Base-by-base conservation (phyloP, 805 yeast genomes). In the Spencermartinsiella europaea region DNA sequence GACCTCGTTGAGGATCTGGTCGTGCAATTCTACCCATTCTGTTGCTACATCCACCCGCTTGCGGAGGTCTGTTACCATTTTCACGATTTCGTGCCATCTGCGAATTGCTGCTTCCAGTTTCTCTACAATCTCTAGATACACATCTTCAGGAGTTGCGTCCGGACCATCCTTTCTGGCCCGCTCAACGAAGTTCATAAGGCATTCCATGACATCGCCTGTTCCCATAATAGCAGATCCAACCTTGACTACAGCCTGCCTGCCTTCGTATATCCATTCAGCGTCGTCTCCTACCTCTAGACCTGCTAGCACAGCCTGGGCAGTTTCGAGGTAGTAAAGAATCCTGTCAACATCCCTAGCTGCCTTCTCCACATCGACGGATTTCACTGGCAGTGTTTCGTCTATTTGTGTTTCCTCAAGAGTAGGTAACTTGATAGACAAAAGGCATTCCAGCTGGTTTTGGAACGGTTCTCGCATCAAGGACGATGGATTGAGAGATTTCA, bases 21-120 rank as follows among this genome's bases (percentile, higher is more conserved):
- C 54, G 40, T 60, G 45, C 21, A 59, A 39, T 16, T 59, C 63
- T 21, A 51, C 54, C 60, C 61, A 59, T 34, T 59, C 63, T 7
- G 49, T 49, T 17, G 63, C 59, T 5, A 59, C 42, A 35, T 51
- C 54, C 19, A 59, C 50, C 41, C 51, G 58, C 3, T 38, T 34
- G 4, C 56, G 41, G 19, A 59, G 39, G 1, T 20, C 34, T 12
- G 44, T 42, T 12, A 54, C 40, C 35, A 46, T 34, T 10, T 42
- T 45, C 31, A 52, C 27, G 16, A 54, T 50, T 19, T 53, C 47
- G 22, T 45, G 51, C 62, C 58, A 58, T 34, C 50, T 51, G 8
- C 33, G 34, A 27, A 45, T 48, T 2, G 56, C 50, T 34, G 20
- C 28, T 38, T 56, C 60, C 15, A 57, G 50, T 34, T 45, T 53